Base-by-base conservation (phyloP, 202 grass and related monocot genomes). In the Zizania palustris region DNA sequence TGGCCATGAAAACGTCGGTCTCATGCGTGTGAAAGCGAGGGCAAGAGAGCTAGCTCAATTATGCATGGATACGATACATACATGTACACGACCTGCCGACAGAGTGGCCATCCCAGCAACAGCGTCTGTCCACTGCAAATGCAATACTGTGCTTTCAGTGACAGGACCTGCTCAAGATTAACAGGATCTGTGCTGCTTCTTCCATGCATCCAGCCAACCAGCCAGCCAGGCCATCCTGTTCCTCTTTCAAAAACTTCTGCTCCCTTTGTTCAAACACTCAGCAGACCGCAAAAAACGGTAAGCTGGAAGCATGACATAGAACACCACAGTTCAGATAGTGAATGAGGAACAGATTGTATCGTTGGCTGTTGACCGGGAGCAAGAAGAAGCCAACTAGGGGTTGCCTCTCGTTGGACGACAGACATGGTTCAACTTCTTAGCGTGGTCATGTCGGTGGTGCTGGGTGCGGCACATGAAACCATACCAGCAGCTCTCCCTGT, bases 401-500 rank as follows among this genome's bases (percentile, higher is more conserved):
- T 87, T 92, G 80, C 83, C 84, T 60, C 96, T 90, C 9, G 89
- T 93, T 35, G 92, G 96, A 65, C 92, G 89, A 60, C 96, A 99
- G 4, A 99, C 87, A 35, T 96, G 96, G 78, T 99, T 99, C 45
- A 87, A 79, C 86, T 91, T 99, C 72, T 78, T 83, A 21, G 96
- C 89, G 4, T 99, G 96, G 14, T 90, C 92, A 1, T 41, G 79
- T 8, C 87, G 91, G 42, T 93, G 92, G 64, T 86, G 88, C 70
- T 99, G 92, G 46, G 92, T 93, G 16, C 96, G 89, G 49, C 96
- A 99, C 48, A 79, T 79, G 81, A 80, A 91, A 39, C 96, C 96
- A 28, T 99, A 99, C 96, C 92, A 96, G 78, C 92, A 99, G 45
- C 88, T 89, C 5, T 89, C 85, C 86, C 92, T 89, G 45, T 87